These are phyloP conservation scores for Naganishia randhawae DNA, from an alignment of 768 basidiomycete species.

Conservation along the genomic window DNA sequence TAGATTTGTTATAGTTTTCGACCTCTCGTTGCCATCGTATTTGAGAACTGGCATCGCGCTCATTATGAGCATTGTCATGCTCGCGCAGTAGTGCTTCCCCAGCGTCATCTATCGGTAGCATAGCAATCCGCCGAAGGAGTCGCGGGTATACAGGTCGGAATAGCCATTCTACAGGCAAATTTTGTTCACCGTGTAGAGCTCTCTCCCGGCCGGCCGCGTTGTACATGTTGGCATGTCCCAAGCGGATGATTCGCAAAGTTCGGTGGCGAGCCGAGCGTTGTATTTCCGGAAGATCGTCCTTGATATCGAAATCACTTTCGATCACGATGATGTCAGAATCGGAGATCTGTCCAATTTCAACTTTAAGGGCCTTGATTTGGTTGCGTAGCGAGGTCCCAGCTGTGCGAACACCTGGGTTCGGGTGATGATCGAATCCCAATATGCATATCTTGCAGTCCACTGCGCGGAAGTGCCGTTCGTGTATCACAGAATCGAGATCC, in stretches of 20 bases:
- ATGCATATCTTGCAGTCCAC: slow-evolving; percentile 10
- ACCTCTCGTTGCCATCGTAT: slow-evolving; percentile 3
- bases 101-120: neutral
- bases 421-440: slow-evolving; percentile 5
- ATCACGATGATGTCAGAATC: slow-evolving; percentile 17
- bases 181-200: neutral
- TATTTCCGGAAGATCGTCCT: neutral
- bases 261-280: neutral
- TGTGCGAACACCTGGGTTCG: neutral
- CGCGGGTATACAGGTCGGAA: slow-evolving; percentile 24
- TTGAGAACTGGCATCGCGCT: slow-evolving; percentile 11
- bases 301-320: neutral
- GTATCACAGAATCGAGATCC: neutral
- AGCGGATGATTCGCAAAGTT: slow-evolving; percentile 1
- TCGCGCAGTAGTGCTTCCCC: neutral
- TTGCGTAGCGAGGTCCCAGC: neutral
- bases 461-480: slow-evolving; percentile 9
- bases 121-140: slow-evolving; percentile 15
- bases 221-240: slow-evolving; percentile 2
- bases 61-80: slow-evolving; percentile 11
- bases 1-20: neutral
- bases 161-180: slow-evolving; percentile 25
- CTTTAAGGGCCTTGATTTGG: slow-evolving; percentile 12
- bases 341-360: neutral
- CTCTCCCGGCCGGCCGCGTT: neutral